Evolutionary conservation across 1,284 basidiomycete species (phyloP), one percentile per base, ranked within the genome.

Genomic region (Cryptococcus jaspeensis): DNA sequence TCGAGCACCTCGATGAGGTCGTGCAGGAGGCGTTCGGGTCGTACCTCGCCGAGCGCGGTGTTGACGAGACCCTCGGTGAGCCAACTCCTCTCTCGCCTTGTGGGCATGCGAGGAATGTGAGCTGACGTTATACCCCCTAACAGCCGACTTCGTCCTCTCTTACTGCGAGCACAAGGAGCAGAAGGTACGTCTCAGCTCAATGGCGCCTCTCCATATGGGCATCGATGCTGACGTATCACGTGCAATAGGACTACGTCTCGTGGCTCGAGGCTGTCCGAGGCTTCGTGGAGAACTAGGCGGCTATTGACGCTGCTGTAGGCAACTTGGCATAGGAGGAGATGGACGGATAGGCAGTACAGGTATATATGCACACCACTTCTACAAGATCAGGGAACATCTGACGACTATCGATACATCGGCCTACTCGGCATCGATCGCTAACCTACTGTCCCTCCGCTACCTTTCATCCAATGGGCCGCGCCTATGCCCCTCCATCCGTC

Each of bases 131-230:
- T 25, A 18, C 22, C 32, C 9, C 39, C n/a, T 2, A 3, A 22
- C 47, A 76, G 75, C 90, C 5, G 74, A 84, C 66, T 92, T 93
- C 79, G 83, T 94, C 60, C 87, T 89, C 28, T 87, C 90, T 63
- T 93, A 89, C 71, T 85, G 88, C 22, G 88, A 90, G 73, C 81
- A 82, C 81, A 95, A 95, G 83, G 92, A 94, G 73, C 92, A 95
- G 80, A 86, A 87, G 83, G 89, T 88, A 50, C 51, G 58, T 55
- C 20, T 23, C 37, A 20, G 1, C 20, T 12, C 16, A 3, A 43
- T 2, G 23, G 55, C 15, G 23, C n/a, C n/a, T n/a, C 32, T 18
- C 7, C 32, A 44, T 53, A 5, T 38, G 41, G 52, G n/a, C 22
- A 39, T n/a, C 15, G 9, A 9, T 39, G 22, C 22, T 50, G 32